phyloP scores from a whole-genome alignment of 148 eudicot genomes.

The Chenopodium berlandieri region DNA sequence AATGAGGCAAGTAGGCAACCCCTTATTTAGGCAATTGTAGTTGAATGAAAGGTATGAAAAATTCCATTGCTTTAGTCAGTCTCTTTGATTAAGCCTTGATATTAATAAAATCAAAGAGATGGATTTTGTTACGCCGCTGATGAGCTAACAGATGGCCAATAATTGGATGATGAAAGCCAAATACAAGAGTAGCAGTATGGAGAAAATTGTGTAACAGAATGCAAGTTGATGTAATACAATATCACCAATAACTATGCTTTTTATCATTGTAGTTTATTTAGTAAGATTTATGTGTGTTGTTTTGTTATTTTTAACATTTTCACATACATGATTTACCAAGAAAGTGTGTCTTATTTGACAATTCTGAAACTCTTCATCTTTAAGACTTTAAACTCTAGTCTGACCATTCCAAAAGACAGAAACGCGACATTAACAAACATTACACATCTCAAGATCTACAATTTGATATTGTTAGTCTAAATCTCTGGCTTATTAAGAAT shows the following conservation, averaged over 20 bases:
- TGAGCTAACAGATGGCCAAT: neutral
- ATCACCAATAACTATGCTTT: neutral
- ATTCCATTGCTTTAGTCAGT: neutral
- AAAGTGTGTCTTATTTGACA: neutral
- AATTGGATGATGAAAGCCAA: neutral
- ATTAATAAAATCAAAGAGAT: neutral
- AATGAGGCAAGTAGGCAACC: neutral
- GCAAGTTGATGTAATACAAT: neutral
- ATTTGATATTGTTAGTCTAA: neutral
- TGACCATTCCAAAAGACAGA: neutral
- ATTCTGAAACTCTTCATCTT: too few species aligned
- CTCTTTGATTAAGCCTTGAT: neutral
- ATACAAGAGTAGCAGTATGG: neutral
- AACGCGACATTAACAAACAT: neutral
- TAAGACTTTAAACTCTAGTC: neutral
- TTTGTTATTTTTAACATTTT: too few species aligned
- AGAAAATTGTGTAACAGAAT: neutral
- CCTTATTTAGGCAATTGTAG: neutral
- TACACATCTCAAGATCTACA: neutral
- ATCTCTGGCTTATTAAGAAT: neutral
- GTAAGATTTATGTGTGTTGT: neutral
- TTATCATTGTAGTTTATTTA: neutral
- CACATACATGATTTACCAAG: neutral
- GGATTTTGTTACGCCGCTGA: neutral
- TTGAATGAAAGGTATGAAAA: too few species aligned